Conservation (phyloP, 164 flowering plant species). For the Chimonanthus praecox region DNA sequence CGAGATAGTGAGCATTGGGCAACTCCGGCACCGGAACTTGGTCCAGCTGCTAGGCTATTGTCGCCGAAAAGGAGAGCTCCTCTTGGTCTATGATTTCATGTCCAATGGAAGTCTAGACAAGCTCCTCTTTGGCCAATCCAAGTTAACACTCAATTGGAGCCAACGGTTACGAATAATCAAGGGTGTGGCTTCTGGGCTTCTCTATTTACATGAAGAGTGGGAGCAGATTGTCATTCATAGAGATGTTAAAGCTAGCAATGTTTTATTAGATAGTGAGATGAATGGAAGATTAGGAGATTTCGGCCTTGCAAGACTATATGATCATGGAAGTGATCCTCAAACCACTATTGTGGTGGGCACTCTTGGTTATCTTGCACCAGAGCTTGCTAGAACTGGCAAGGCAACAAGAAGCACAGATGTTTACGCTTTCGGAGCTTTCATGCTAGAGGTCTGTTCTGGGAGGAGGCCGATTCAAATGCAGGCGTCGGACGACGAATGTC, state of each 20-base stretch:
- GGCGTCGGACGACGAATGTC: slow-evolving; percentile 5
- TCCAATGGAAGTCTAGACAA: slow-evolving; percentile 77
- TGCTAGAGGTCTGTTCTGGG: slow-evolving; percentile 16
- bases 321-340: slow-evolving; percentile 11
- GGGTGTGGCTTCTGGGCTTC: slow-evolving; percentile 13
- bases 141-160: slow-evolving; percentile 42
- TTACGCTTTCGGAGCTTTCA: slow-evolving; percentile 3
- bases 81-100: slow-evolving; percentile 74
- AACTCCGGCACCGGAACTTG: slow-evolving; percentile 63
- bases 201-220: slow-evolving; percentile 17
- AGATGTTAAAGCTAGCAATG: slow-evolving; percentile 20
- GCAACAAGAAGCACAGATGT: slow-evolving; percentile 5
- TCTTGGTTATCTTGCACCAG: slow-evolving; percentile 17
- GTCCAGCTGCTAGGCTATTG: slow-evolving; percentile 75
- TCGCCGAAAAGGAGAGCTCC: slow-evolving; percentile 42
- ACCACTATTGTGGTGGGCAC: slow-evolving; percentile 14
- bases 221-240: slow-evolving; percentile 13
- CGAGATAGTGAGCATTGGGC: slow-evolving; percentile 63
- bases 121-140: slow-evolving; percentile 40
- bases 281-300: slow-evolving; percentile 14
- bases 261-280: slow-evolving; percentile 5
- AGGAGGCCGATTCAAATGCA: slow-evolving; percentile 8
- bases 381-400: slow-evolving; percentile 5
- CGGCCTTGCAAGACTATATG: slow-evolving; percentile 14
- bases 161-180: slow-evolving; percentile 33